These are phyloP conservation scores for Collybia nuda DNA, from an alignment of 768 basidiomycete species.

Conservation along the genomic window DNA sequence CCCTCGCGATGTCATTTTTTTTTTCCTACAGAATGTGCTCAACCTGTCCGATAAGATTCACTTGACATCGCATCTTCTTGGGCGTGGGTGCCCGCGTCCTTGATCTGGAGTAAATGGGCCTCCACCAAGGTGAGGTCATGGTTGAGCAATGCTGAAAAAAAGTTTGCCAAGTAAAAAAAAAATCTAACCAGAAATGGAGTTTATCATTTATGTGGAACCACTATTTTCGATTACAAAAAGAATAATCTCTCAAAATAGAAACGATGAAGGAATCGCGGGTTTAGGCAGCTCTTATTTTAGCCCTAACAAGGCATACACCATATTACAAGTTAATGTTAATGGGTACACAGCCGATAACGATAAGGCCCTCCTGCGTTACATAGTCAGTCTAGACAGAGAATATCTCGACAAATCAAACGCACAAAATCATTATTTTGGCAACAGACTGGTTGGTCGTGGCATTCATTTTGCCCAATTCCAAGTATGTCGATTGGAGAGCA, in stretches of 20 bases:
- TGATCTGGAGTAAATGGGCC: neutral
- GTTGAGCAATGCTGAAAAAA: neutral
- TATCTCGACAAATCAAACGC: neutral
- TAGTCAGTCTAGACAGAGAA: neutral
- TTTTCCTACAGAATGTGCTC: too few relatives aligned
- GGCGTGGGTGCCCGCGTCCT: neutral
- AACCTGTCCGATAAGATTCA: neutral
- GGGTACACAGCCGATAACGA: conserved; percentile 38
- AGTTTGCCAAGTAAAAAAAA: too few relatives aligned
- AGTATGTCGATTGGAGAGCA: conserved; percentile 29
- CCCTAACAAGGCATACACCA: neutral
- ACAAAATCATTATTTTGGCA: conserved; percentile 33
- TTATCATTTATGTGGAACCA: too few relatives aligned
- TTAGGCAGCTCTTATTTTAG: too few relatives aligned
- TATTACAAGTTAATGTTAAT: conserved; percentile 24
- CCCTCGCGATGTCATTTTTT: too few relatives aligned
- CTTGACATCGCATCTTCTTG: too few relatives aligned
- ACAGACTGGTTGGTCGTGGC: conserved; percentile 35
- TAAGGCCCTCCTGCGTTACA: conserved; percentile 24
- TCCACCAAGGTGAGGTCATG: too few relatives aligned
- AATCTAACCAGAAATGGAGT: too few relatives aligned
- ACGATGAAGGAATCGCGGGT: too few relatives aligned
- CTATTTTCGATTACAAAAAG: too few relatives aligned
- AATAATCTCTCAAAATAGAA: too few relatives aligned
- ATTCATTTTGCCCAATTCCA: conserved; percentile 23